Evolutionary conservation across 2,329 filamentous ascomycete genomes (phyloP).

Genomic region (Hymenoscyphus albidus): DNA sequence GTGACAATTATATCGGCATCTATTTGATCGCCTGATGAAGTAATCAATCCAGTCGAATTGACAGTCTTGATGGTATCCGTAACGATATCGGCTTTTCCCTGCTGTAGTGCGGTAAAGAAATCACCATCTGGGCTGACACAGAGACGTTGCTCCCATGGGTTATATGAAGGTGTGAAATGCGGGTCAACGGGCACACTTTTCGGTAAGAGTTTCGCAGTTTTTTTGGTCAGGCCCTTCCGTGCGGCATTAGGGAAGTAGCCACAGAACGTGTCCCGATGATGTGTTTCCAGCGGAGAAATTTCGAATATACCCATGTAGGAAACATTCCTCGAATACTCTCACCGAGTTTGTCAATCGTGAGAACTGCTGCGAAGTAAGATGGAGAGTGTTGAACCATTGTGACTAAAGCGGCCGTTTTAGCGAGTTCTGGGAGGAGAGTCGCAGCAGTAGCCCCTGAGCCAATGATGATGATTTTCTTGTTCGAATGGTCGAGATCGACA

Average conservation of each 20-base stretch:
- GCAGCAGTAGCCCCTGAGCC: conserved; percentile 74
- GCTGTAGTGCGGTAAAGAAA: conserved; percentile 49
- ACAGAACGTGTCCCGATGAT: conserved; percentile 49
- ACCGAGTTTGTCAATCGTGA: conserved; percentile 31
- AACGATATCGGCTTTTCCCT: conserved; percentile 44
- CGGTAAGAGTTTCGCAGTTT: conserved; percentile 50
- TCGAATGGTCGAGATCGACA: conserved; percentile 58
- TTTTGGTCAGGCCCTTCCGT: conserved; percentile 43
- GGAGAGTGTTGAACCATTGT: conserved; percentile 83
- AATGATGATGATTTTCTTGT: conserved; percentile 44
- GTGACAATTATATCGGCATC: conserved; percentile 65
- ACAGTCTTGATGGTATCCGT: conserved; percentile 52
- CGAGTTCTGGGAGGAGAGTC: conserved; percentile 69
- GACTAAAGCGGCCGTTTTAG: conserved; percentile 59
- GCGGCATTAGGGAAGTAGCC: conserved; percentile 49
- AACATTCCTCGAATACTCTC: conserved; percentile 33
- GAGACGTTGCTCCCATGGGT: conserved; percentile 70
- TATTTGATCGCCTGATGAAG: conserved; percentile 35
- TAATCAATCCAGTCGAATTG: conserved; percentile 44
- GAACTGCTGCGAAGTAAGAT: conserved; percentile 56
- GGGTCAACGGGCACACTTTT: conserved; percentile 50
- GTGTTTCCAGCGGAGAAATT: conserved; percentile 47
- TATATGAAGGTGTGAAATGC: conserved; percentile 62
- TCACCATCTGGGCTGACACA: conserved; percentile 61
- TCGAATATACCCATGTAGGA: conserved; percentile 40